Conservation (phyloP, 176 grass and related monocot species). For the Calamus simplicifolius region DNA sequence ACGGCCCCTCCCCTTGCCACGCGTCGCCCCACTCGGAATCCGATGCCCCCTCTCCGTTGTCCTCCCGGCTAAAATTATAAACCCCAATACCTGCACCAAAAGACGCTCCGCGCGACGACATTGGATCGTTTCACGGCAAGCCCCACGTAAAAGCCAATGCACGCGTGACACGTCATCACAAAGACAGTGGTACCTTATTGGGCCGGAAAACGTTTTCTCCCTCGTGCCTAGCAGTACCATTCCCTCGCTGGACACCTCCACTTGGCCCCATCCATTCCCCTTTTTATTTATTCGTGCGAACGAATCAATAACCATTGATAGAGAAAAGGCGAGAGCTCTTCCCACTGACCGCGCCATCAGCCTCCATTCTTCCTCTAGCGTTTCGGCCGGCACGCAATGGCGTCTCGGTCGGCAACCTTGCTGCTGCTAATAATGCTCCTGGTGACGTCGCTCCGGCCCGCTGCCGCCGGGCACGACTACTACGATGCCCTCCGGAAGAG, state of each 20-base stretch:
- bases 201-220: too few relatives aligned
- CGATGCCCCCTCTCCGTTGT: constrained; percentile 8
- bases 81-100: too few relatives aligned
- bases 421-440: constrained; percentile 11
- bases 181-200: too few relatives aligned
- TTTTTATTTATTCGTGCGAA: constrained; percentile 11
- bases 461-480: constrained; percentile 42
- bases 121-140: too few relatives aligned
- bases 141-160: too few relatives aligned
- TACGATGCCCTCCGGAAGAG: constrained; percentile 68
- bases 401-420: not conserved
- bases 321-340: constrained; percentile 1
- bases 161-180: too few relatives aligned
- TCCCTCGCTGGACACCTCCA: constrained; percentile 15
- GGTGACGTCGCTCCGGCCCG: not conserved
- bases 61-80: not conserved
- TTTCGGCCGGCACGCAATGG: not conserved
- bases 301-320: not conserved
- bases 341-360: too few relatives aligned
- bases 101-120: too few relatives aligned
- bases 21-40: constrained; percentile 11
- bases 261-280: not conserved
- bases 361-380: too few relatives aligned
- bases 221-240: not conserved
- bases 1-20: not conserved